Evolutionary conservation across 139 green algal genomes (phyloP).

Genomic region (Tetraselmis striata): DNA sequence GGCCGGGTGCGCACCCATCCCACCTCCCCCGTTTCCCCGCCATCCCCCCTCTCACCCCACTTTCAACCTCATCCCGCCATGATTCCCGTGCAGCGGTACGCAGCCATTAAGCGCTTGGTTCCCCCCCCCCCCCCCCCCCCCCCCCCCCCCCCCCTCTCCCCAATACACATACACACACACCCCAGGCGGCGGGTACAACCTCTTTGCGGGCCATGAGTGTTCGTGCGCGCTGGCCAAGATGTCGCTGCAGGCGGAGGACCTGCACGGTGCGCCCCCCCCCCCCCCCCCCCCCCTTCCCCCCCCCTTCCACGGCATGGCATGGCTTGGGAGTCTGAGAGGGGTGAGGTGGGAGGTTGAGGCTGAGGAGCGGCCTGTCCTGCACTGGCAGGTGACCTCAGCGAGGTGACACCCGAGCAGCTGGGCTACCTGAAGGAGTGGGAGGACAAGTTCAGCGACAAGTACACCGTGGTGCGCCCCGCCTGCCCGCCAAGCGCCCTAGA

Average conservation of each 20-base stretch:
- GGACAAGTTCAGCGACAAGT: not conserved
- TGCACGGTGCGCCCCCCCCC: not conserved
- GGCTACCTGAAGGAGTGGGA: not conserved
- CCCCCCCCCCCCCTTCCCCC: too few relatives aligned
- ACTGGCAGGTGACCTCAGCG: not conserved
- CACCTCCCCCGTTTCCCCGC: too few relatives aligned
- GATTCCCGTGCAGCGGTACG: too few relatives aligned
- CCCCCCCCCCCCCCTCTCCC: too few relatives aligned
- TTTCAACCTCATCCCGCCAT: too few relatives aligned
- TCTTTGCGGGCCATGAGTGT: conserved; percentile 74
- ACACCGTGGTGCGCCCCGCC: not conserved
- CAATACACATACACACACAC: too few relatives aligned
- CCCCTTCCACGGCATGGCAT: too few relatives aligned
- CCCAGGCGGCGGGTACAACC: conserved; percentile 60
- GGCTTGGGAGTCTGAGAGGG: too few relatives aligned
- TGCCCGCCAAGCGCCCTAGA: too few relatives aligned
- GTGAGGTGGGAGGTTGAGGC: not conserved
- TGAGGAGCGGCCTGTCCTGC: not conserved
- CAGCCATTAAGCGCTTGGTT: too few relatives aligned
- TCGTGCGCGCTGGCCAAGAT: conserved; percentile 54
- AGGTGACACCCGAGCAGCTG: not conserved
- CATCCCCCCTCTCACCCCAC: too few relatives aligned
- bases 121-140: too few relatives aligned
- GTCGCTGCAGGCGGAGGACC: not conserved
- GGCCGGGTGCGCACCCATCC: conserved; percentile 45